Evolutionary conservation across 2,329 filamentous ascomycete species (phyloP).

Genomic region (Boeremia lycopersici): DNA sequence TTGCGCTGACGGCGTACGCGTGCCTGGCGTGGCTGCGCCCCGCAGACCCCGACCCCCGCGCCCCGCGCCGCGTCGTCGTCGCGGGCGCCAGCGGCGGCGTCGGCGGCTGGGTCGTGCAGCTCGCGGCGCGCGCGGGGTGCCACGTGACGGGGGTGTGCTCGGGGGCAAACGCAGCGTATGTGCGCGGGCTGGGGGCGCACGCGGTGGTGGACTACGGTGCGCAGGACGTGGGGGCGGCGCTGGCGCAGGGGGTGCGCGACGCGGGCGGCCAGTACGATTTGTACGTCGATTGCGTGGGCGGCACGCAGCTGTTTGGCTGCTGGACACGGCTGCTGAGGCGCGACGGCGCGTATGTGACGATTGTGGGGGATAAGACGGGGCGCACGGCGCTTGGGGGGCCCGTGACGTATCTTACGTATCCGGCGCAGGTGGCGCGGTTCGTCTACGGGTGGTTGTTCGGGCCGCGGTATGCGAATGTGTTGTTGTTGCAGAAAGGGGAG

Average conservation of each 20-base stretch:
- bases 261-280: slow-evolving; percentile 48
- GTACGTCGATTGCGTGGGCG: slow-evolving; percentile 59
- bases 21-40: slow-evolving; percentile 41
- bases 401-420: slow-evolving; percentile 40
- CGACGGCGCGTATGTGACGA: slow-evolving; percentile 50
- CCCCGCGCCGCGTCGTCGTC: slow-evolving; percentile 37
- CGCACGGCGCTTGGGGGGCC: slow-evolving; percentile 49
- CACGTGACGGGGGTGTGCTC: slow-evolving; percentile 58
- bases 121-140: slow-evolving; percentile 49
- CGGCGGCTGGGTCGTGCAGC: slow-evolving; percentile 45
- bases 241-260: slow-evolving; percentile 40
- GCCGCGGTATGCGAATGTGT: slow-evolving; percentile 38
- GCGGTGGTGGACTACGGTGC: slow-evolving; percentile 50
- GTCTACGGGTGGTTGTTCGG: slow-evolving; percentile 33
- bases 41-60: too few relatives aligned
- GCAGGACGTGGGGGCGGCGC: slow-evolving; percentile 36
- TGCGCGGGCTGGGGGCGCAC: slow-evolving; percentile 56
- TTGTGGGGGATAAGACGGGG: slow-evolving; percentile 46
- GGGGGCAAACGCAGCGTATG: slow-evolving; percentile 53
- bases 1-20: slow-evolving; percentile 48
- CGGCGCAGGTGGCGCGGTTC: slow-evolving; percentile 31
- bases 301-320: slow-evolving; percentile 53
- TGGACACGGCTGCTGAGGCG: slow-evolving; percentile 40
- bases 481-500: slow-evolving; percentile 31
- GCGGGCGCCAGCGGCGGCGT: slow-evolving; percentile 42